A percentile compares a stretch with the other conserved stretches of the same genome.
Conservation (phyloP, 2,329 filamentous ascomycete genomes). For the Hirsutella thompsonii region DNA sequence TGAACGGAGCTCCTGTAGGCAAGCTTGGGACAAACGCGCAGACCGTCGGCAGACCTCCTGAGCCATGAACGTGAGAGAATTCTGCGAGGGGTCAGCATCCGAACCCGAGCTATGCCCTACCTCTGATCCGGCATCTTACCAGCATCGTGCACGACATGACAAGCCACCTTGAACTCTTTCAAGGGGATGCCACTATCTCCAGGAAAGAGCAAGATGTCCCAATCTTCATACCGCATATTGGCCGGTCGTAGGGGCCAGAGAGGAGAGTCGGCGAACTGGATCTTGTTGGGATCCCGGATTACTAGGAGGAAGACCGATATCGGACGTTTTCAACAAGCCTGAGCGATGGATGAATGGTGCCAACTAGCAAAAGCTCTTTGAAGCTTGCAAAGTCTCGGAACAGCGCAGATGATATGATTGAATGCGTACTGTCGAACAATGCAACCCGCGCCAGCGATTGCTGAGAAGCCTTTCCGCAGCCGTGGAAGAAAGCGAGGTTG, state of each 20-base stretch:
- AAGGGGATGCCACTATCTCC: conserved; percentile 52
- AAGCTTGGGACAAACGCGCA: conserved; percentile 62
- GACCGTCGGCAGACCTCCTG: conserved; percentile 47
- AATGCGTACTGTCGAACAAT: too few relatives aligned
- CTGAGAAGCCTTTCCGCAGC: too few relatives aligned
- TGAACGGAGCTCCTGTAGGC: conserved; percentile 43
- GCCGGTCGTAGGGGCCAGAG: background rate
- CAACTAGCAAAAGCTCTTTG: too few relatives aligned
- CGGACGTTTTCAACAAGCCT: too few relatives aligned
- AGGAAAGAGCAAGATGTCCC: conserved; percentile 77
- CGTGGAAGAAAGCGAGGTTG: too few relatives aligned
- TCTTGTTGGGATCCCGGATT: too few relatives aligned
- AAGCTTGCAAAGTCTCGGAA: too few relatives aligned
- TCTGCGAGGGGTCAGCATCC: conserved; percentile 22
- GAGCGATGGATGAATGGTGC: too few relatives aligned
- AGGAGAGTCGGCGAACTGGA: background rate
- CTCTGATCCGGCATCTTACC: conserved; percentile 17
- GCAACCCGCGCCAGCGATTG: too few relatives aligned
- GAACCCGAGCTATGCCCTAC: too few relatives aligned
- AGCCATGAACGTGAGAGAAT: conserved; percentile 35
- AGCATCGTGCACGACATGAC: conserved; percentile 49
- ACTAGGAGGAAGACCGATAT: too few relatives aligned
- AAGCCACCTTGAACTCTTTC: conserved; percentile 72
- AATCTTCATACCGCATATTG: conserved; percentile 72
- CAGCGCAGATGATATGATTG: too few relatives aligned